These are phyloP conservation scores for Trifolium dubium DNA, from an alignment of 306 rosid genomes.

Conservation along the genomic window DNA sequence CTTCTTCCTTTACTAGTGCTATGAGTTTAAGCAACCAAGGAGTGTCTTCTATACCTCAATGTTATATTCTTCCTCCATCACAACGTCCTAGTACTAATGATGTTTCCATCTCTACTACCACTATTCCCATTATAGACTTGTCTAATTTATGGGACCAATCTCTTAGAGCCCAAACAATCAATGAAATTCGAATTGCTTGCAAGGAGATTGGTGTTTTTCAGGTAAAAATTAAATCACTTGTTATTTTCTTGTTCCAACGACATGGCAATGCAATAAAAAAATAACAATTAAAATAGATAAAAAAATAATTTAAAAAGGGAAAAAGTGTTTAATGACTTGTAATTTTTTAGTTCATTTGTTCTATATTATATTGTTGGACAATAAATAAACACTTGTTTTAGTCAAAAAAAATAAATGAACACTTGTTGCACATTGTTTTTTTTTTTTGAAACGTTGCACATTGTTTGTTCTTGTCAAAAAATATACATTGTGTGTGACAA, in stretches of 20 bases:
- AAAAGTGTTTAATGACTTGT: neutral
- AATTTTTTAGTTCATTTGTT: too few species aligned
- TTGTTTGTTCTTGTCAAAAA: too few species aligned
- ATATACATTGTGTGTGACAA: too few species aligned
- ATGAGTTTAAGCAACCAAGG: slow-evolving; percentile 42
- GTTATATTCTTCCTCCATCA: slow-evolving; percentile 57
- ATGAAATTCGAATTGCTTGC: slow-evolving; percentile 45
- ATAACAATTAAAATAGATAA: neutral
- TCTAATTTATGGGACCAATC: slow-evolving; percentile 41
- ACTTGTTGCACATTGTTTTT: too few species aligned
- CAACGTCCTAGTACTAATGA: slow-evolving; percentile 48
- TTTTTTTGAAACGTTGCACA: too few species aligned
- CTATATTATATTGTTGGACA: neutral
- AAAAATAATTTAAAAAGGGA: too few species aligned
- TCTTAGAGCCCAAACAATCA: slow-evolving; percentile 38
- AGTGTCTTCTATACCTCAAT: slow-evolving; percentile 49
- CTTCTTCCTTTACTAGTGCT: slow-evolving; percentile 42
- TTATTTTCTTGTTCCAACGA: neutral
- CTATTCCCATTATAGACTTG: slow-evolving; percentile 54
- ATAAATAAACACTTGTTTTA: too few species aligned
- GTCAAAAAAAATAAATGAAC: too few species aligned
- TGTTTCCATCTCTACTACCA: slow-evolving; percentile 30
- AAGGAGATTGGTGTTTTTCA: slow-evolving; percentile 53
- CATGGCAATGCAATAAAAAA: too few species aligned
- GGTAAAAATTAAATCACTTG: slow-evolving; percentile 35